Evolutionary conservation across 1,139 yeast species (phyloP), one percentile per base, ranked within the genome.

Genomic region (Entelexis sorbosivorans): DNA sequence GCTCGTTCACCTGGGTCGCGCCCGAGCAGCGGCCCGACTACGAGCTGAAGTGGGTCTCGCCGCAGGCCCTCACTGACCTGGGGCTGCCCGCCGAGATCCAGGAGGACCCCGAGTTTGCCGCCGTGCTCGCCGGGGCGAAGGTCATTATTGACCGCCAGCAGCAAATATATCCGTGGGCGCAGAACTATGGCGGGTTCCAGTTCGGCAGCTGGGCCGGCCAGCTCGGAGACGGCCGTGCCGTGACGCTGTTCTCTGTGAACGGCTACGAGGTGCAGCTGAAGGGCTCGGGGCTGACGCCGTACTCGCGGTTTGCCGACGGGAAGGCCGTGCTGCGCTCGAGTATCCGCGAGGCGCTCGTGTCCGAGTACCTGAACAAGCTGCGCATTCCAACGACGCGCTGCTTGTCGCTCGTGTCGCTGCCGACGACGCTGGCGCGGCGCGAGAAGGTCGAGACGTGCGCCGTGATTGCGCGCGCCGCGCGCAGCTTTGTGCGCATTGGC

Each of bases 121-220:
- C 74, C 40, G 68, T 85, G 7, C 78, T 85, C 7, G 72, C 81
- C 54, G 96, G 97, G 2, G 73, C 79, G 53, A 63, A 67, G 34
- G 66, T 76, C 31, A 60, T 66, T 33, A 66, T 67, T 13, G 67
- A 70, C 34, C 66, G 67, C 20, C 47, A 50, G 24, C 66, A 64
- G 0, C 70, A 68, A n/a, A 76, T 84, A 0, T 78, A 78, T 60
- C 97, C 97, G 0, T 89, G 84, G 67, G 78, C 96, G 8, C 89
- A 83, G 65, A 86, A 93, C 0, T 91, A 91, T 65, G 95, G 97
- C 1, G 98, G 98, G 1, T 87, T 84, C 74, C 98, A 91, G 64
- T 91, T 91, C 70, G 97, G 98, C 3, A 79, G 77, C 59, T 91
- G 91, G 78, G 96, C 97, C 0, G 97, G 97, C 1, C 98, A 91